phyloP scores from a whole-genome alignment of 2,329 filamentous ascomycete genomes.

The Colletotrichum godetiae region DNA sequence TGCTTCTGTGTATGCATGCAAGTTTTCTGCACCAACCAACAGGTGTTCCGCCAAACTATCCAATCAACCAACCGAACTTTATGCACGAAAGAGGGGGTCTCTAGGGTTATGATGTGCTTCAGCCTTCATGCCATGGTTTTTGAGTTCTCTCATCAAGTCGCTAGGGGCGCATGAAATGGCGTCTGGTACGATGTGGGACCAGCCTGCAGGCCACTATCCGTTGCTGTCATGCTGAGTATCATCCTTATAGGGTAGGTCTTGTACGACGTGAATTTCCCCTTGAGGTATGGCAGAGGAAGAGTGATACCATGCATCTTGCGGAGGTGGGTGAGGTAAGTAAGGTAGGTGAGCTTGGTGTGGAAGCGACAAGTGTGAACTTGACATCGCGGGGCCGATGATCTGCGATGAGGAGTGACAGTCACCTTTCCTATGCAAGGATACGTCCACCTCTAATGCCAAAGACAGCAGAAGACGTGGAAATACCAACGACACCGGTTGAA shows the following conservation, averaged over 20 bases:
- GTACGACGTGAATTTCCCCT: neutral
- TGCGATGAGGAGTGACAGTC: neutral
- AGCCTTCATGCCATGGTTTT: too few species aligned
- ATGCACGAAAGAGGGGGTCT: neutral
- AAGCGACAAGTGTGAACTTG: neutral
- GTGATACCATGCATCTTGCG: neutral
- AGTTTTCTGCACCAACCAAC: neutral
- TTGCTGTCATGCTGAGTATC: neutral
- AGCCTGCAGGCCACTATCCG: neutral
- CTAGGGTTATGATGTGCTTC: neutral
- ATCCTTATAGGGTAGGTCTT: neutral
- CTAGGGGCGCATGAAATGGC: neutral
- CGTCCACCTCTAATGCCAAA: neutral
- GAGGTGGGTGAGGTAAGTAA: neutral
- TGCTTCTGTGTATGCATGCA: neutral
- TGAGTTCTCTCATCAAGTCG: neutral
- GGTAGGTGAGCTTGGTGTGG: neutral
- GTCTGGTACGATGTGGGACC: neutral
- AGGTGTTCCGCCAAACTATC: neutral
- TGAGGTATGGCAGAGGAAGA: neutral
- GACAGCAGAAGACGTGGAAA: neutral
- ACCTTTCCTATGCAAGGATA: neutral
- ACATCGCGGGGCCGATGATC: neutral
- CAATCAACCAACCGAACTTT: neutral
- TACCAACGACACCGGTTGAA: neutral